Conservation (phyloP, 2,329 filamentous ascomycete species). For the Aspergillus fructus region DNA sequence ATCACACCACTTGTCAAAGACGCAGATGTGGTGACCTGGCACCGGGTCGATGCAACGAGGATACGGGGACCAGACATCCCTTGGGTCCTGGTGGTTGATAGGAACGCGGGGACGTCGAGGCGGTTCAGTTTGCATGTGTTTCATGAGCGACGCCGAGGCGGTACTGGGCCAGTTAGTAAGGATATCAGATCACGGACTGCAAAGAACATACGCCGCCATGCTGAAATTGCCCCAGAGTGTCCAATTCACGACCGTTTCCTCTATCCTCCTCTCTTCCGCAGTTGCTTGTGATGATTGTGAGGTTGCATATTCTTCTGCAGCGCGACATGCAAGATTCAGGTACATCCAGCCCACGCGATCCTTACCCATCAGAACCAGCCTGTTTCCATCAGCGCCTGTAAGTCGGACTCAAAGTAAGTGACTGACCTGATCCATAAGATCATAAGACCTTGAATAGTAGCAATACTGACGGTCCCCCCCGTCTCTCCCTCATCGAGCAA, state of each 20-base stretch:
- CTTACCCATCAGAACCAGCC: constrained; percentile 29
- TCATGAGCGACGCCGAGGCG: constrained; percentile 20
- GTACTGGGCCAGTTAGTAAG: constrained; percentile 12
- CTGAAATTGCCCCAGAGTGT: constrained; percentile 23
- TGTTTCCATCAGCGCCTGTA: background rate
- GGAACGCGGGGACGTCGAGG: constrained; percentile 14
- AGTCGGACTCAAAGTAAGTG: background rate
- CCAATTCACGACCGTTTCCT: constrained; percentile 18
- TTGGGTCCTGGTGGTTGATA: constrained; percentile 12
- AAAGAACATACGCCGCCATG: constrained; percentile 15
- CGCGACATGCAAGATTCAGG: constrained; percentile 22
- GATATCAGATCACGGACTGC: no score
- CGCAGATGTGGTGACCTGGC: constrained; percentile 21
- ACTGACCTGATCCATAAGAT: background rate
- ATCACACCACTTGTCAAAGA: constrained; percentile 27
- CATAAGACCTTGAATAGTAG: constrained; percentile 18
- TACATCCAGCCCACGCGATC: constrained; percentile 31
- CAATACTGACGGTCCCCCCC: constrained; percentile 22
- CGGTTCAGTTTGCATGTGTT: constrained; percentile 19
- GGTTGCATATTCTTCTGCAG: constrained; percentile 21
- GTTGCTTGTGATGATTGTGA: constrained; percentile 16
- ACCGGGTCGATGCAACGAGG: constrained; percentile 19
- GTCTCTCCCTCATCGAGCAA: constrained; percentile 26
- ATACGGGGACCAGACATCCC: constrained; percentile 26
- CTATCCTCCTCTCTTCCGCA: constrained; percentile 6